Base-by-base conservation (phyloP, 495 filamentous ascomycete species). In the Xylona heveae region DNA sequence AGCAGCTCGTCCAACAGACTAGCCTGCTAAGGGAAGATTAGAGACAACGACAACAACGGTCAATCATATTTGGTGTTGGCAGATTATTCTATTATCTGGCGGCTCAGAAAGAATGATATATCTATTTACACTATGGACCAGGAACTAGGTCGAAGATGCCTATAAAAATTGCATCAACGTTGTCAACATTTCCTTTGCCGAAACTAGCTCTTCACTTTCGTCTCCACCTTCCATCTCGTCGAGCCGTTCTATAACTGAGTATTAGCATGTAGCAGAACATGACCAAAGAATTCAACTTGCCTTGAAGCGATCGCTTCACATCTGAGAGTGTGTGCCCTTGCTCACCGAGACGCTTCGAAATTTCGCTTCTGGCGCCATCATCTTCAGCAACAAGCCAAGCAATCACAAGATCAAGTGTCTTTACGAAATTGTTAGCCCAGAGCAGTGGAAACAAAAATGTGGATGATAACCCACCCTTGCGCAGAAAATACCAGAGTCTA, bases 301-400 rank as follows among this genome's bases (percentile, higher is more conserved):
- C 71, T 59, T 70, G 53, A 24, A 97, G 51, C n/a, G 81, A 85
- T 12, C 35, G 48, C 37, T 50, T 67, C 19, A 94, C 49, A 16
- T 70, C 56, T 4, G 40, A 56, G 30, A 92, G 43, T 4, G 51
- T 48, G 43, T 81, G 73, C 38, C 78, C 76, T 4, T 68, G 58
- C 34, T 78, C 74, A 18, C 63, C 70, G 19, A 93, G 52, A 17
- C 74, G 46, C 13, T 53, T 53, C 16, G 59, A 39, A 13, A 94
- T 68, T 50, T 64, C 76, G 24, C 53, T 60, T 50, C 61, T 69
- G 4, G 80, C 78, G 0, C 80, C 82, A 28, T 68, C 68, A 45
- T 95, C 90, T 50, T 99, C 90, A 1, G 84, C 90, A 9, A 81
- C 57, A 13, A 95, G 57, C 90, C 90, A 99, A 14, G 88, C 81